These are phyloP conservation scores for Wickerhamiella spandovensis DNA, from an alignment of 805 yeast species.

Conservation along the genomic window DNA sequence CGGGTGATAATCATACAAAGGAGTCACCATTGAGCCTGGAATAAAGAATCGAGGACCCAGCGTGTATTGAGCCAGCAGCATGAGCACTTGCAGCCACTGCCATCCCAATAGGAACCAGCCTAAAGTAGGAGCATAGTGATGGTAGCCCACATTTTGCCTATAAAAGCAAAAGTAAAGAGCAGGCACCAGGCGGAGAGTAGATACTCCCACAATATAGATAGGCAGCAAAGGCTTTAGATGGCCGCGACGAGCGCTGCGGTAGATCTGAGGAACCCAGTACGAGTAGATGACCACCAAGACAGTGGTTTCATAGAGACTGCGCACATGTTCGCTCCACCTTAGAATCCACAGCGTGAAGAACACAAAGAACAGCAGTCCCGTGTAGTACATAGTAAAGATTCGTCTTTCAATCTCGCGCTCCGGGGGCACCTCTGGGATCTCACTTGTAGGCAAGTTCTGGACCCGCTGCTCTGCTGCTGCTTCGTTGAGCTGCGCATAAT, in stretches of 20 bases:
- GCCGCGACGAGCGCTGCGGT: conserved; percentile 61
- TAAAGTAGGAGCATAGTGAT: conserved; percentile 45
- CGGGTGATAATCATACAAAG: conserved; percentile 75
- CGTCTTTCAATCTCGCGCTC: conserved; percentile 37
- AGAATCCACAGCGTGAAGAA: conserved; percentile 44
- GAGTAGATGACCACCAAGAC: conserved; percentile 45
- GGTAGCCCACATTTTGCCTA: conserved; percentile 51
- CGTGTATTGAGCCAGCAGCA: conserved; percentile 48
- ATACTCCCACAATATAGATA: conserved; percentile 62
- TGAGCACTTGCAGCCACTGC: conserved; percentile 43
- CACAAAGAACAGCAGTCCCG: conserved; percentile 38
- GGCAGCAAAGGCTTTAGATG: conserved; percentile 47
- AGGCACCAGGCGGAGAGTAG: conserved; percentile 51
- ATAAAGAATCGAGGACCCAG: conserved; percentile 77
- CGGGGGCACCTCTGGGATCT: neutral
- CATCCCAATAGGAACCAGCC: conserved; percentile 37
- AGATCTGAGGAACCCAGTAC: conserved; percentile 81
- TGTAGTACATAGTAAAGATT: conserved; percentile 40
- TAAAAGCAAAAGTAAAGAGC: conserved; percentile 41
- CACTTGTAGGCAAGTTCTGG: neutral
- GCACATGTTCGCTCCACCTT: conserved; percentile 47
- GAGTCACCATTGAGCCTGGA: conserved; percentile 61
- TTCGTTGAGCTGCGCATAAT: conserved; percentile 43
- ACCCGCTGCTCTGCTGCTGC: neutral
- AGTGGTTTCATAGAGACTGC: conserved; percentile 46